Conservation (phyloP, 2,329 filamentous ascomycete species). For the Epichloe glyceriae region DNA sequence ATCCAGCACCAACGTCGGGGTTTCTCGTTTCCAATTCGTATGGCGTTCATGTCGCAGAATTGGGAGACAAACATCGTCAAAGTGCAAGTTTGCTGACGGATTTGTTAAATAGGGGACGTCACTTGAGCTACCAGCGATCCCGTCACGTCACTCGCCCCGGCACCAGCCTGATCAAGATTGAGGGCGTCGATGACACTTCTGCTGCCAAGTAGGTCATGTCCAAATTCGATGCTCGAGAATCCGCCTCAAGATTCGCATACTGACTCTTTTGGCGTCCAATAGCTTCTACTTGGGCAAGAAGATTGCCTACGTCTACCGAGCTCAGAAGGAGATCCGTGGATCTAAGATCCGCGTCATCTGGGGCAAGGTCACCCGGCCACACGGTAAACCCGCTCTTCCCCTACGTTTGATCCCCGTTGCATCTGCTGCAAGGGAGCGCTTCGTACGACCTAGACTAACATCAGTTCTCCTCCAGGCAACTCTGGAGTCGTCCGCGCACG, state of each 20-base stretch:
- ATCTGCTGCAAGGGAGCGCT: neutral
- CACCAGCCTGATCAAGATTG: constrained; percentile 94
- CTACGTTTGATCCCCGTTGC: neutral
- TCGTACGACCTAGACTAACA: neutral
- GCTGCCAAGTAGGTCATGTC: constrained; percentile 61
- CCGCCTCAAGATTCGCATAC: constrained; percentile 12
- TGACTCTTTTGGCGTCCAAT: constrained; percentile 6
- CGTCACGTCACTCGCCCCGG: constrained; percentile 84
- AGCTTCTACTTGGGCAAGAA: constrained; percentile 98
- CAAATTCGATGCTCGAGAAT: neutral
- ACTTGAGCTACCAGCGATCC: constrained; percentile 94
- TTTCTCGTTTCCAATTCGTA: neutral
- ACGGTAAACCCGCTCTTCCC: constrained; percentile 49
- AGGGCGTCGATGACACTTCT: constrained; percentile 85
- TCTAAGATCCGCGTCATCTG: constrained; percentile 99
- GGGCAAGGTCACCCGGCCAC: constrained; percentile 93
- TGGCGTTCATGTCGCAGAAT: neutral
- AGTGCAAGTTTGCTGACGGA: constrained; percentile 1
- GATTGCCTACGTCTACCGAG: constrained; percentile 97
- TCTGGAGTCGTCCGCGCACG: constrained; percentile 95
- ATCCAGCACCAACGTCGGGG: neutral
- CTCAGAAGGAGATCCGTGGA: constrained; percentile 84
- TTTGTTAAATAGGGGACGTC: constrained; percentile 60
- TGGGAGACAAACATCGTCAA: neutral
- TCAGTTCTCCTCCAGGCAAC: constrained; percentile 53